Base-by-base conservation (phyloP, 805 yeast species). In the Candida sphagnicola region DNA sequence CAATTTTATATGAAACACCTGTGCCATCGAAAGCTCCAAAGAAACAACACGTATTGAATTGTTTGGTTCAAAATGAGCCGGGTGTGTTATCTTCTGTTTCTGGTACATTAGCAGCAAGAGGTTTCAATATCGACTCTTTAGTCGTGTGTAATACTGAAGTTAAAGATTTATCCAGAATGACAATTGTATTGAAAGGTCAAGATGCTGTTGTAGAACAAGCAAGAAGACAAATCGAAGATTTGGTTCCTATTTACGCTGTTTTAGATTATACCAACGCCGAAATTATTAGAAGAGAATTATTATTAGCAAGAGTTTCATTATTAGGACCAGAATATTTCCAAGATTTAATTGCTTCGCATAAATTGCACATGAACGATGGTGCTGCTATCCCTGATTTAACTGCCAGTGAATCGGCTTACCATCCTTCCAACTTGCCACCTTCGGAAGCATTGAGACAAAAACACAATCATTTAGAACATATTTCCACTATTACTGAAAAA, bases 251-350 rank as follows among this genome's bases (percentile, higher is more conserved):
- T 21, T 93, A 95, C 69, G 99, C 98, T 4, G 99, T 93, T 28
- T 74, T 93, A 59, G 96, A 93, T 66, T 93, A 93, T 70, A 76
- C 96, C 37, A 78, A 86, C 53, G 80, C 96, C 18, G 87, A 91
- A 57, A 86, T 89, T 53, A 87, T 93, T 61, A 79, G 82, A 61
- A 80, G 99, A 62, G 99, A 93, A 70, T 74, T 93, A 54, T 72
- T 93, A 41, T 72, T 93, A 56, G 96, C 96, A 24, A 81, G 96
- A 71, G 83, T 93, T 35, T 89, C 97, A 5, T 72, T 93, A 44
- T 72, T 93, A 53, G 99, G 99, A 29, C 95, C 97, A n/a, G 99
- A 93, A 69, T 93, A 90, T 71, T 93, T 93, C 68, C 95, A 90
- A 61, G 97, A 91, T 54, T 75, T 93, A 50, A 78, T 91, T 50